A percentile compares a stretch with the other conserved stretches of the same genome.
Evolutionary conservation across 2,329 filamentous ascomycete genomes (phyloP).

Genomic region (Bipolaris bicolor): DNA sequence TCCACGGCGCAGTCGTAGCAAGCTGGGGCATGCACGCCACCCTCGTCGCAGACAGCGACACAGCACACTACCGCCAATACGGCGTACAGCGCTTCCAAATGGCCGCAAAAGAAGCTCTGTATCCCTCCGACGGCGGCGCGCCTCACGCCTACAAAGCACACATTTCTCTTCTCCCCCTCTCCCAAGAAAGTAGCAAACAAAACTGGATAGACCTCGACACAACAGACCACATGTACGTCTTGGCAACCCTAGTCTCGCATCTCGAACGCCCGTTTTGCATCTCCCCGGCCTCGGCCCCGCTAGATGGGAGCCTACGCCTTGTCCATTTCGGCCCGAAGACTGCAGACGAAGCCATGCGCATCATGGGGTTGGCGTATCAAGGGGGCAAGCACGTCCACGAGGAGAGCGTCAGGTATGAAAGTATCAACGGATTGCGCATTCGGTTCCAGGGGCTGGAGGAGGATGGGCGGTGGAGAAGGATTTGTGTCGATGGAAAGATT

Average conservation of each 20-base stretch:
- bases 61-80: conserved; percentile 75
- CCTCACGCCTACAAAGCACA: conserved; percentile 64
- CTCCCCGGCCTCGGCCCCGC: conserved; percentile 71
- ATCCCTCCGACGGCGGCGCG: conserved; percentile 57
- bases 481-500: conserved; percentile 93
- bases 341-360: conserved; percentile 71
- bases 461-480: conserved; percentile 77
- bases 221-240: conserved; percentile 73
- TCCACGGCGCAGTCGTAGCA: conserved; percentile 80
- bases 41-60: conserved; percentile 90
- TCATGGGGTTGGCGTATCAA: conserved; percentile 72
- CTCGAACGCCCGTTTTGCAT: conserved; percentile 84
- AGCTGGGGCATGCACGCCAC: conserved; percentile 91
- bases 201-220: conserved; percentile 39
- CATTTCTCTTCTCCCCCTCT: conserved; percentile 54
- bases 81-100: conserved; percentile 82
- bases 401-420: conserved; percentile 69
- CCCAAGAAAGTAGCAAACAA: too few species aligned
- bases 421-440: conserved; percentile 70
- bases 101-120: conserved; percentile 79
- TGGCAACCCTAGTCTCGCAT: conserved; percentile 78
- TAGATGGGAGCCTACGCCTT: conserved; percentile 73
- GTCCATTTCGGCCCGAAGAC: conserved; percentile 75
- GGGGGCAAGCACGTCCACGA: conserved; percentile 63
- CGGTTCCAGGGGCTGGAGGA: conserved; percentile 64